Base-by-base conservation (phyloP, 2,329 filamentous ascomycete genomes). In the Penicillium sp. region DNA sequence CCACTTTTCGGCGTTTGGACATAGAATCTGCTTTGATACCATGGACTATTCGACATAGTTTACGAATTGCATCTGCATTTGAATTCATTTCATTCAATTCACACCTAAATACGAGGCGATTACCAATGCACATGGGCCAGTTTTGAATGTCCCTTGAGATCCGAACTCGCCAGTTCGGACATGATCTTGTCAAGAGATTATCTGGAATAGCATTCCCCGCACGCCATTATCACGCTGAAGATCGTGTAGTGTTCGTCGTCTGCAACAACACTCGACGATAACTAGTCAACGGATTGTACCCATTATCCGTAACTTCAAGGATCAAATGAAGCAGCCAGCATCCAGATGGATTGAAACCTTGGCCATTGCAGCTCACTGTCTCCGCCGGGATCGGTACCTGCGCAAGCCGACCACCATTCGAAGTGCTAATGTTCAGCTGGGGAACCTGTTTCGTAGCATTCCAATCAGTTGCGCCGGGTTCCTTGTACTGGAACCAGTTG, bases 401-500 rank as follows among this genome's bases (percentile, higher is more conserved):
- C 6, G 53, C 56, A 10, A 49, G 47, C 6, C 52, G 46, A 8
- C 49, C 52, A 7, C 55, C 57, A 34, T 53, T 53, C 6, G 60
- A 44, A 4, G 52, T 16, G 29, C 49, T 58, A 10, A 64, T 47
- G 4, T 45, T 48, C 28, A 65, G 28, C 8, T 45, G 29, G 4
- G 57, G 52, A 16, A 62, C 59, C 31, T 62, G 58, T n/a, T 46
- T 9, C 2, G 51, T 42, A 36, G 51, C 53, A 46, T 48, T 52
- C 54, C 51, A 59, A 34, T 58, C 48, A 9, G 48, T 59, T 39
- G 52, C 52, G 53, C 47, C 63, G 1, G 61, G 60, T 24, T 65
- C 63, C 21, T 53, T 51, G 24, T 65, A 65, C 41, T 64, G 60
- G 33, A 58, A 61, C 63, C 63, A 65, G 9, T 53, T 49, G 36